Percentiles rank a stretch among this genome's conserved stretches.
These are phyloP conservation scores for Aphanomyces euteiches DNA, from an alignment of 352 stramenopile species.

Conservation along the genomic window DNA sequence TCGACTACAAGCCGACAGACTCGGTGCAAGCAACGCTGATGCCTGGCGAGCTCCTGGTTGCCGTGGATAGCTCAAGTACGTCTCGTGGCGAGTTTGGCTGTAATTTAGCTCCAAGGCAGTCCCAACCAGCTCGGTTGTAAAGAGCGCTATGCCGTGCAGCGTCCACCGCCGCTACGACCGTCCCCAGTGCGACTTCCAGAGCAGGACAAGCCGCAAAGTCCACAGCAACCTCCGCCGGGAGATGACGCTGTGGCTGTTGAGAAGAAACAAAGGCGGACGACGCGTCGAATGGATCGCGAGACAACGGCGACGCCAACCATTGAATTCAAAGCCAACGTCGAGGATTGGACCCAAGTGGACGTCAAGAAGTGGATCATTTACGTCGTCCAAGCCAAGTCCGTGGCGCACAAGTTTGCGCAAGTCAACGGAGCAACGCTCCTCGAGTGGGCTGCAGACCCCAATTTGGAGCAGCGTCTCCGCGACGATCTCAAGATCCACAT, in stretches of 20 bases:
- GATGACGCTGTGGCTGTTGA: too few species aligned
- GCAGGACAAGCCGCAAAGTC: too few species aligned
- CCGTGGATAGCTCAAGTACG: constrained; percentile 24
- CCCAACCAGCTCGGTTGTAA: neutral
- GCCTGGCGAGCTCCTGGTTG: constrained; percentile 48
- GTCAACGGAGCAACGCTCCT: constrained; percentile 6
- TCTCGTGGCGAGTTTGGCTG: neutral
- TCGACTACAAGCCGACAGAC: constrained; percentile 34
- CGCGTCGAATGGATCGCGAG: neutral
- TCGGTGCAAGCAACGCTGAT: constrained; percentile 34
- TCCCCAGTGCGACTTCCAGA: too few species aligned
- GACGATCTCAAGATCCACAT: neutral
- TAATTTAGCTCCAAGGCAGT: too few species aligned
- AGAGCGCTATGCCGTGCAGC: constrained; percentile 9
- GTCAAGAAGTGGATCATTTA: constrained; percentile 30
- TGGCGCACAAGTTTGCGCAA: constrained; percentile 1
- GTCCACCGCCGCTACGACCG: neutral
- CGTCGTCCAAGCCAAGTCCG: constrained; percentile 1
- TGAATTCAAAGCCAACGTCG: neutral
- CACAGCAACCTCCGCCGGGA: too few species aligned
- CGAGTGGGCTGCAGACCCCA: neutral
- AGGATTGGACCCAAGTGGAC: constrained; percentile 1
- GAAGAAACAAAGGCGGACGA: neutral
- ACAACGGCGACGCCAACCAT: neutral
- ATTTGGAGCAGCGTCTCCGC: neutral